These are phyloP conservation scores for Ophioceras dolichostomum DNA, from an alignment of 2,329 filamentous ascomycete species.

Conservation along the genomic window DNA sequence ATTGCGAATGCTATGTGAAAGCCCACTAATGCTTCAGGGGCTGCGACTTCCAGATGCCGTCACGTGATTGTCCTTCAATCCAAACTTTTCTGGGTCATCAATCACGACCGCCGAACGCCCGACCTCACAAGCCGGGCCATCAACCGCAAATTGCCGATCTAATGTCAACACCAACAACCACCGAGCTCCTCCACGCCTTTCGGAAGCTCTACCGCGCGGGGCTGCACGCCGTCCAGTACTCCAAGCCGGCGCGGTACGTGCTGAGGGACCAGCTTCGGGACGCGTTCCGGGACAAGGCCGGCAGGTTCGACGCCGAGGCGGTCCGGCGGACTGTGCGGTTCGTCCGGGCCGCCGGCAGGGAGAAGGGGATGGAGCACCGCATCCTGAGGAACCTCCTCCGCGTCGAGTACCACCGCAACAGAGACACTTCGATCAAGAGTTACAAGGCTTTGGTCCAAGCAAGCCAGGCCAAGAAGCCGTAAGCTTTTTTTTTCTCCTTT, in stretches of 20 bases:
- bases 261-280: constrained; percentile 45
- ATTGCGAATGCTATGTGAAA: no score
- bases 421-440: not conserved
- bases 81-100: no score
- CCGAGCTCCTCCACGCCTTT: constrained; percentile 51
- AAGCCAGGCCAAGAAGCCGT: not conserved
- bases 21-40: no score
- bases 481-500: not conserved
- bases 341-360: constrained; percentile 48
- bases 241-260: constrained; percentile 53
- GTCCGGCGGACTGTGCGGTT: constrained; percentile 60
- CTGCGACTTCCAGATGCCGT: no score
- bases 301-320: constrained; percentile 31
- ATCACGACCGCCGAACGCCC: no score
- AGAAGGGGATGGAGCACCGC: constrained; percentile 57
- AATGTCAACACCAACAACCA: not conserved
- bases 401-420: constrained; percentile 27
- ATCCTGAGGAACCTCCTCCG: constrained; percentile 58
- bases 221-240: constrained; percentile 60
- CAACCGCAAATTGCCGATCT: no score
- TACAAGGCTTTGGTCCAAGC: not conserved
- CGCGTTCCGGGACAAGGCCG: constrained; percentile 42
- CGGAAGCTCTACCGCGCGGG: constrained; percentile 54
- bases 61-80: no score
- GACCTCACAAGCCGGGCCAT: no score